These are phyloP conservation scores for Stemphylium lycopersici DNA, from an alignment of 2,329 filamentous ascomycete species.

Conservation along the genomic window DNA sequence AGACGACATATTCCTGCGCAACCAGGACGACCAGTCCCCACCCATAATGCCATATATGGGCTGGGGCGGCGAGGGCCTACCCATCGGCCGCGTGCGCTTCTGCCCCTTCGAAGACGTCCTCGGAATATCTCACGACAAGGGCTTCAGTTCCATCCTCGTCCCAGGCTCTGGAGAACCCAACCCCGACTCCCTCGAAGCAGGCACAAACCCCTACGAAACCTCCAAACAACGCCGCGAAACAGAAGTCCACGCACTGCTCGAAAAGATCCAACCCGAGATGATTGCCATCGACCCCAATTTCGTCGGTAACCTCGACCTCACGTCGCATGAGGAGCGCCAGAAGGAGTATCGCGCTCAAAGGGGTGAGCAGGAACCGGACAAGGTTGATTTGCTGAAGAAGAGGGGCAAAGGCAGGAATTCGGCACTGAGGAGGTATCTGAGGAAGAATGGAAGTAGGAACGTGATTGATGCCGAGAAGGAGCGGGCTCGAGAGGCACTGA, in stretches of 20 bases:
- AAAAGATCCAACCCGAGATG: conserved; percentile 96
- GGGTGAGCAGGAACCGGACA: conserved; percentile 70
- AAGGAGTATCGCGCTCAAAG: conserved; percentile 72
- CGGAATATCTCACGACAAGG: conserved; percentile 80
- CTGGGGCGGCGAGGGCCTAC: conserved; percentile 85
- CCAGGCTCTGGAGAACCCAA: conserved; percentile 97
- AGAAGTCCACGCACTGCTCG: conserved; percentile 87
- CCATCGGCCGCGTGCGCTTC: conserved; percentile 82
- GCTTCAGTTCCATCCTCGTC: conserved; percentile 88
- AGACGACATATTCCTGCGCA: conserved; percentile 77
- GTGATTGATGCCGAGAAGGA: conserved; percentile 95
- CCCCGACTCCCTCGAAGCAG: conserved; percentile 85
- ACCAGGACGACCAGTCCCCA: conserved; percentile 71
- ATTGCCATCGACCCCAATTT: conserved; percentile 93
- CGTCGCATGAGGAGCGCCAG: conserved; percentile 76
- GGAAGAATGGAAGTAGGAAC: conserved; percentile 92
- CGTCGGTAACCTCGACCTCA: conserved; percentile 83
- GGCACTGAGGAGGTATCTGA: conserved; percentile 81
- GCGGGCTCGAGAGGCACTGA: conserved; percentile 81
- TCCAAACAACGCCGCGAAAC: conserved; percentile 88
- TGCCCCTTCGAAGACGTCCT: conserved; percentile 95
- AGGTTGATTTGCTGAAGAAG: conserved; percentile 69
- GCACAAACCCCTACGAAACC: conserved; percentile 87
- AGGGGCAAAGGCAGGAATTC: conserved; percentile 88
- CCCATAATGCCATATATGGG: conserved; percentile 86